These are phyloP conservation scores for Botrytis aclada DNA, from an alignment of 2,329 filamentous ascomycete species.

Conservation along the genomic window DNA sequence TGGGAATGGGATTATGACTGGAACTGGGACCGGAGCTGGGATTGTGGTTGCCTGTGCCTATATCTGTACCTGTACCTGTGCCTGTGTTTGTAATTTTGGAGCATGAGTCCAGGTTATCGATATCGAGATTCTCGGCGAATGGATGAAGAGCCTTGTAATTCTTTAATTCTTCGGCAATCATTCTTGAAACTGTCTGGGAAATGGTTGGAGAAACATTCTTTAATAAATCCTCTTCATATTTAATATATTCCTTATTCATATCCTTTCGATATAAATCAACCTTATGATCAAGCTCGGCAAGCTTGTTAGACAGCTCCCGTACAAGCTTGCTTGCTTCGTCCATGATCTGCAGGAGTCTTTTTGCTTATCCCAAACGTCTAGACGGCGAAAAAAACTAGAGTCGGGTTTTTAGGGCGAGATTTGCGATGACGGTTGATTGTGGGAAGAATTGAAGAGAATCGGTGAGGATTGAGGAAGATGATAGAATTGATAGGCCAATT, in stretches of 20 bases:
- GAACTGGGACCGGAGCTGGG: neutral
- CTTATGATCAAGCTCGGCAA: constrained; percentile 54
- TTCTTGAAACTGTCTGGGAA: constrained; percentile 47
- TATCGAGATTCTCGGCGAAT: constrained; percentile 16
- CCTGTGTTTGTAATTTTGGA: neutral
- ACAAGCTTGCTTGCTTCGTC: constrained; percentile 49
- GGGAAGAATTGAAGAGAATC: neutral
- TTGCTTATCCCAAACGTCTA: neutral
- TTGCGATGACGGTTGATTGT: neutral
- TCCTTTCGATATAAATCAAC: constrained; percentile 56
- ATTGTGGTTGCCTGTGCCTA: neutral
- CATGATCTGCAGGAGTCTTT: constrained; percentile 37
- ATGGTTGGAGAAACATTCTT: constrained; percentile 46
- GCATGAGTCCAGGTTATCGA: constrained; percentile 29
- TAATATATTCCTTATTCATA: constrained; percentile 55
- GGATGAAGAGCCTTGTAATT: constrained; percentile 31
- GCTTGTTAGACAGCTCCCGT: constrained; percentile 33
- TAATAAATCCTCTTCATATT: constrained; percentile 51
- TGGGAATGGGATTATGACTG: neutral
- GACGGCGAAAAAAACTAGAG: neutral
- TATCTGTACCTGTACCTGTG: neutral
- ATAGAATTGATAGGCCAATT: neutral
- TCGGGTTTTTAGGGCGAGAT: neutral
- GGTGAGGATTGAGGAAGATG: neutral
- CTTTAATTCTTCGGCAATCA: constrained; percentile 36